Percentiles rank a stretch among this genome's conserved stretches.
phyloP scores from a whole-genome alignment of 495 filamentous ascomycete species.

The Aspergillus affinis region DNA sequence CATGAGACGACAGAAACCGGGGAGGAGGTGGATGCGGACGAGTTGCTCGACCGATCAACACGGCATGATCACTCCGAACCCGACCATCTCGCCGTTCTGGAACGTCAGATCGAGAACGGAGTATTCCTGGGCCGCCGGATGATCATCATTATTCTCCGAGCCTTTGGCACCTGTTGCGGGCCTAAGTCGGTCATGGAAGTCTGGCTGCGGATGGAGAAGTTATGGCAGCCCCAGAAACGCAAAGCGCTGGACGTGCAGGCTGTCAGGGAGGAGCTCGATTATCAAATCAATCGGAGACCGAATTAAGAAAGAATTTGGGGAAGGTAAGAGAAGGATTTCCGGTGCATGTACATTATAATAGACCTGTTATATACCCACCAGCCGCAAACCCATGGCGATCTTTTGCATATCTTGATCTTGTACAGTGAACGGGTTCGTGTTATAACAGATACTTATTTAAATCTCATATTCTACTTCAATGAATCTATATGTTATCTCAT shows the following conservation, averaged over 20 bases:
- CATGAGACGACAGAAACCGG: slow-evolving; percentile 2
- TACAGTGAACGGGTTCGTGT: slow-evolving; percentile 14
- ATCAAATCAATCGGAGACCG: slow-evolving; percentile 26
- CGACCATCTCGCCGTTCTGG: slow-evolving; percentile 18
- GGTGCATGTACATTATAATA: slow-evolving; percentile 40
- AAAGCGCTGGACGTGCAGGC: slow-evolving; percentile 36
- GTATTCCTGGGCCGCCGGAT: slow-evolving; percentile 45
- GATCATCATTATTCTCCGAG: slow-evolving; percentile 40
- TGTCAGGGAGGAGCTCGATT: slow-evolving; percentile 42
- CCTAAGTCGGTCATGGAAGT: slow-evolving; percentile 39
- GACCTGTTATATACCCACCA: slow-evolving; percentile 30
- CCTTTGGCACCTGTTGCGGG: slow-evolving; percentile 42
- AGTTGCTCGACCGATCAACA: slow-evolving; percentile 15
- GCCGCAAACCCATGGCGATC: slow-evolving; percentile 7
- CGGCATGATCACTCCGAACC: slow-evolving; percentile 9
- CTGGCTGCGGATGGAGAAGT: slow-evolving; percentile 42
- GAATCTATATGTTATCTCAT: neutral
- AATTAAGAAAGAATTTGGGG: neutral
- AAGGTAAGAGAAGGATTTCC: neutral
- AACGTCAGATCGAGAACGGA: slow-evolving; percentile 40
- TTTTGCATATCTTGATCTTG: slow-evolving; percentile 8
- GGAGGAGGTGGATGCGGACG: slow-evolving; percentile 21
- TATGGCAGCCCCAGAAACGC: slow-evolving; percentile 43
- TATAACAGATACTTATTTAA: slow-evolving; percentile 6
- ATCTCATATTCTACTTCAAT: neutral